Percentiles rank a stretch among this genome's conserved stretches.
phyloP scores from a whole-genome alignment of 78 protist species.

The Fonticula alba region DNA sequence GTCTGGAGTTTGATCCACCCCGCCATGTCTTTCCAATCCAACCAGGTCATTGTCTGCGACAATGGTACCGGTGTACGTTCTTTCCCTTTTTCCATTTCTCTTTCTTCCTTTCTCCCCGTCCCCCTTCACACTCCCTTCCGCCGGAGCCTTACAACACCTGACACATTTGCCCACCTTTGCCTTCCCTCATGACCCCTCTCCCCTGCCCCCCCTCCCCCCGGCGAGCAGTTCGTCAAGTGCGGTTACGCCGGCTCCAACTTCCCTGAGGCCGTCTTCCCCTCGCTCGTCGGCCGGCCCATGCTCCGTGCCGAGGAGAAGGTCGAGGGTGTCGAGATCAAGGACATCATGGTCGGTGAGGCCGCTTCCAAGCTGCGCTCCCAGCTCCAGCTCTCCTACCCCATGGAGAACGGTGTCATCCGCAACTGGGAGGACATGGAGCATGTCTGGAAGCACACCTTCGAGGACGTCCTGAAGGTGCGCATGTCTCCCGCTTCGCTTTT shows the following conservation, averaged over 20 bases:
- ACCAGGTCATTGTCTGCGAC: constrained; percentile 73
- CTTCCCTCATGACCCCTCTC: too few species aligned
- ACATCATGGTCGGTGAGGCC: constrained; percentile 97
- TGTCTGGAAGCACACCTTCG: constrained; percentile 83
- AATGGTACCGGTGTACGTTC: constrained; percentile 80
- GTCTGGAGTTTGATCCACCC: background rate
- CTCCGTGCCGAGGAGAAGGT: constrained; percentile 73
- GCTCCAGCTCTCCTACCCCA: constrained; percentile 78
- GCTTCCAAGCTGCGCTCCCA: constrained; percentile 44
- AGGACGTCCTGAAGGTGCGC: constrained; percentile 60
- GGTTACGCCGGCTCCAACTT: constrained; percentile 94
- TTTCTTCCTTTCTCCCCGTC: too few species aligned
- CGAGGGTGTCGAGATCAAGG: constrained; percentile 37
- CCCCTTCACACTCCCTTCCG: background rate
- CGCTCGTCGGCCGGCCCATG: constrained; percentile 93
- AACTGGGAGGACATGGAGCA: constrained; percentile 80
- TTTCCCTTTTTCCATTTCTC: background rate
- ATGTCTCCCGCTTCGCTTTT: too few species aligned
- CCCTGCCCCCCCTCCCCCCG: background rate
- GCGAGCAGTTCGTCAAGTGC: constrained; percentile 74
- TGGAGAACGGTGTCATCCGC: constrained; percentile 87
- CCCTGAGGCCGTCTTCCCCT: constrained; percentile 86
- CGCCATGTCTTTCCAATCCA: background rate
- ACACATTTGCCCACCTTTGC: too few species aligned
- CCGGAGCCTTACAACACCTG: too few species aligned